Evolutionary conservation across 805 yeast species (phyloP).

Genomic region (Tanozyma kutaoensis): DNA sequence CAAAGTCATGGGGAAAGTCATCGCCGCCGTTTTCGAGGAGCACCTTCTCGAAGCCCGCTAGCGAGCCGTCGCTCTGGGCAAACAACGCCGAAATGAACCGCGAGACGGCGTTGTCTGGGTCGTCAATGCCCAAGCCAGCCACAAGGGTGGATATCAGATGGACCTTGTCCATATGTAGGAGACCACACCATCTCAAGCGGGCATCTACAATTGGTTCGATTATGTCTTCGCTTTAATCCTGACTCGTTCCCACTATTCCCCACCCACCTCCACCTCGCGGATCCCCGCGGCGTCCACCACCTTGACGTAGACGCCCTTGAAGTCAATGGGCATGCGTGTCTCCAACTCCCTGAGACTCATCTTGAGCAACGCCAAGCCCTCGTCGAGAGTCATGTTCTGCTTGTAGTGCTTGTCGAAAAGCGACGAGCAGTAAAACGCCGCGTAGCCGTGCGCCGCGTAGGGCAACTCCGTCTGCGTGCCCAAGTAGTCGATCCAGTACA

Average conservation of each 20-base stretch:
- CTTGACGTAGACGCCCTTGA: conserved; percentile 72
- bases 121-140: conserved; percentile 4
- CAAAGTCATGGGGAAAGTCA: conserved; percentile 21
- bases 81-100: conserved; percentile 14
- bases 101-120: conserved; percentile 11
- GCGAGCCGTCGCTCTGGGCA: conserved; percentile 3
- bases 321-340: conserved; percentile 84
- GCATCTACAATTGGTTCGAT: no score
- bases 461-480: conserved; percentile 89
- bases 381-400: conserved; percentile 58
- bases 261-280: conserved; percentile 27
- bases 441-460: conserved; percentile 96
- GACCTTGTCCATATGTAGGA: no score
- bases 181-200: no score
- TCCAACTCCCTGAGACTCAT: conserved; percentile 68
- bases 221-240: no score
- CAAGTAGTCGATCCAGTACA: conserved; percentile 86
- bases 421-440: conserved; percentile 90
- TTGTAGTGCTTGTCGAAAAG: conserved; percentile 83
- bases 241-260: no score
- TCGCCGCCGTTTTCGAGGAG: conserved; percentile 26
- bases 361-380: conserved; percentile 65
- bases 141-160: no score
- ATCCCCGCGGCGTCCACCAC: conserved; percentile 53
- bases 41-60: conserved; percentile 4